These are phyloP conservation scores for Globisporangium uncinulatum DNA, from an alignment of 352 stramenopile genomes.

Conservation along the genomic window DNA sequence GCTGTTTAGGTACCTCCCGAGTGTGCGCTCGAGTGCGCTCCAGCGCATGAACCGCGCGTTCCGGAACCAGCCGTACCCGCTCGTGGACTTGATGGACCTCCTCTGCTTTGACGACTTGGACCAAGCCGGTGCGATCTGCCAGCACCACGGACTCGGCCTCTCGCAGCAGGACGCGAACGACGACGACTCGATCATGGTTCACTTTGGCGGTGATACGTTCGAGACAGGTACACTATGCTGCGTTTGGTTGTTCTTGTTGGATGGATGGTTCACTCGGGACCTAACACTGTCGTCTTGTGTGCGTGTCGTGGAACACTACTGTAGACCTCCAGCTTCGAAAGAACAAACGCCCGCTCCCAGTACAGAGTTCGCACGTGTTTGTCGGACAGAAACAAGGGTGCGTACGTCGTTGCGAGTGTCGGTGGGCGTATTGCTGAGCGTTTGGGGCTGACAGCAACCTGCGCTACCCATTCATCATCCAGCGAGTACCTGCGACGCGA, in stretches of 20 bases:
- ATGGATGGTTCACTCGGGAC: not conserved
- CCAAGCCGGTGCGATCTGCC: conserved; percentile 56
- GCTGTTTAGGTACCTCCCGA: conserved; percentile 77
- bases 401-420: conserved; percentile 1
- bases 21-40: conserved; percentile 60
- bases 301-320: too few species aligned
- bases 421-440: too few species aligned
- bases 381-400: conserved; percentile 82
- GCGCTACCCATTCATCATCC: not conserved
- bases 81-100: conserved; percentile 52
- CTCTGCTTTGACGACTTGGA: conserved; percentile 83
- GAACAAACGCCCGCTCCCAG: conserved; percentile 59
- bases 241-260: not conserved
- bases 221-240: conserved; percentile 42
- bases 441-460: not conserved
- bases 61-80: conserved; percentile 59
- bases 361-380: conserved; percentile 55
- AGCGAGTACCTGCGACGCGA: conserved; percentile 66
- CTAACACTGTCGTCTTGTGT: not conserved
- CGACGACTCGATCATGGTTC: conserved; percentile 39
- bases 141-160: conserved; percentile 61
- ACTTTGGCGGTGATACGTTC: conserved; percentile 67
- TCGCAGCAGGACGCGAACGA: conserved; percentile 38
- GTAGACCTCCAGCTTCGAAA: conserved; percentile 60
- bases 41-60: conserved; percentile 79